Evolutionary conservation across 2,329 filamentous ascomycete genomes (phyloP), one percentile per base, ranked within the genome.

Genomic region (Hymenoscyphus fructigenus): DNA sequence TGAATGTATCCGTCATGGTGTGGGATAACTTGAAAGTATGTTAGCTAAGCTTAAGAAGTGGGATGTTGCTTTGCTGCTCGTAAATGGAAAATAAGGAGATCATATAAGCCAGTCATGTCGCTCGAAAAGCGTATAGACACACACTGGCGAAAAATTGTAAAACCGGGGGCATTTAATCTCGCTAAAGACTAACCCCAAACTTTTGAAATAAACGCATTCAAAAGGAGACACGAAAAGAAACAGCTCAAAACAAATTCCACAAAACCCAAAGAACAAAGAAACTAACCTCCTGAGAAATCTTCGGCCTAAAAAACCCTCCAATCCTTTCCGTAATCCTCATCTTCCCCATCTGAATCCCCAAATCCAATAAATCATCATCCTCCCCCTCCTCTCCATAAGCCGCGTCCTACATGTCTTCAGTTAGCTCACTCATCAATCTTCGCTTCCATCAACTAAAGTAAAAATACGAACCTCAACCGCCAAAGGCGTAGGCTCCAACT

Each of bases 241-340:
- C 15, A 41, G 15, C 29, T 7, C 10, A 59, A 36, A 38, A 7
- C 5, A 32, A 58, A 23, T 23, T 2, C 34, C 14, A 14, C 34
- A 38, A 10, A 38, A 38, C 14, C 3, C 32, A n/a, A 36, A 20
- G 7, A 38, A 9, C 9, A 41, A 20, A 58, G 17, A 36, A 20
- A 90, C 79, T 68, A 79, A 91, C 86, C 80, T 92, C 90, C 75
- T 92, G 87, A 3, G 85, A 83, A 64, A 93, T 83, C 70, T 87
- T 86, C 2, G 90, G 90, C 57, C 90, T 81, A 55, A 90, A 88
- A 69, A 91, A 84, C 0, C 90, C 90, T 17, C 91, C 91, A 68
- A 93, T 86, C 44, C 90, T 83, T 72, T 93, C 90, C 2, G 88
- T 91, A 66, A 93, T 86, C 65, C 85, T 85, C 83, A 92, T 85